These are phyloP conservation scores for Annulohypoxylon moriforme DNA, from an alignment of 495 filamentous ascomycete genomes.

Conservation along the genomic window DNA sequence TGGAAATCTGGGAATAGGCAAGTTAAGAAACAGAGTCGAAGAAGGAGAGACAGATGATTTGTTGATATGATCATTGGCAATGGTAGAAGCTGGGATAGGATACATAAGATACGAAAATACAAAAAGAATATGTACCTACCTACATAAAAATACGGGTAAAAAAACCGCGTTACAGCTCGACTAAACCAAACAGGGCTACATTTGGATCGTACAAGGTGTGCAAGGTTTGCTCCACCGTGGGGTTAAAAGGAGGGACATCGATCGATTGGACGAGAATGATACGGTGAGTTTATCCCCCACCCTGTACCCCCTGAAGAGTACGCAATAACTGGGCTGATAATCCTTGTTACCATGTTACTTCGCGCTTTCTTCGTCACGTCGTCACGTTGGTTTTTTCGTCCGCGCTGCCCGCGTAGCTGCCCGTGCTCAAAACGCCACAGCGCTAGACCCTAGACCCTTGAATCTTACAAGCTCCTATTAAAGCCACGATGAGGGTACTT, in stretches of 20 bases:
- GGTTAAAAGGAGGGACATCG: conserved; percentile 27
- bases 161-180: neutral
- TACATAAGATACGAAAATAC: neutral
- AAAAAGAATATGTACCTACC: neutral
- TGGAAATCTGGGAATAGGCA: conserved; percentile 16
- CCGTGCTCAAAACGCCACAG: neutral
- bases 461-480: neutral
- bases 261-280: conserved; percentile 44
- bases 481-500: neutral
- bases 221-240: conserved; percentile 37
- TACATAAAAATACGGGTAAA: neutral
- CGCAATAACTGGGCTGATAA: conserved; percentile 26
- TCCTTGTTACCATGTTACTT: conserved; percentile 22
- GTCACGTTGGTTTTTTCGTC: conserved; percentile 9
- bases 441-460: neutral
- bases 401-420: neutral
- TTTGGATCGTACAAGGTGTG: neutral
- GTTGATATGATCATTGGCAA: conserved; percentile 23
- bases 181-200: neutral
- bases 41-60: conserved; percentile 35
- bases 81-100: conserved; percentile 14
- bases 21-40: conserved; percentile 5
- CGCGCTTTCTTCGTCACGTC: conserved; percentile 17
- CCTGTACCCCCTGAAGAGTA: neutral
- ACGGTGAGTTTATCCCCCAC: conserved; percentile 38